A percentile compares a stretch with the other conserved stretches of the same genome.
These are phyloP conservation scores for Cladosporium sp. DNA, from an alignment of 2,329 filamentous ascomycete genomes.

Conservation along the genomic window DNA sequence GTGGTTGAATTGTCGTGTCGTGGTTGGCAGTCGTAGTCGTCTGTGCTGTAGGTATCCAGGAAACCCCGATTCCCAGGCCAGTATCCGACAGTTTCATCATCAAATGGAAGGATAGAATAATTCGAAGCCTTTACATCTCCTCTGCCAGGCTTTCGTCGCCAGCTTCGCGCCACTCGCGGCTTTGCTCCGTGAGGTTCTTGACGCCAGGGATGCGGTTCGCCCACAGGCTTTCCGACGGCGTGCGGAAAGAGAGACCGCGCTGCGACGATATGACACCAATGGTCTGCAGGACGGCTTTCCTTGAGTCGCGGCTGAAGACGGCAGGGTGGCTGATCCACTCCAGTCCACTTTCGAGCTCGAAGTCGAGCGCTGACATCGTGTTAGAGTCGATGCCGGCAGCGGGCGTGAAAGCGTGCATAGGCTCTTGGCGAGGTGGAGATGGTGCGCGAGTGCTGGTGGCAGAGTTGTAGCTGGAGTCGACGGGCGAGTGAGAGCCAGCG, in stretches of 20 bases:
- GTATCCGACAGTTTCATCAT: background rate
- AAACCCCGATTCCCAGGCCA: background rate
- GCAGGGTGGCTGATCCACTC: slow-evolving; percentile 98
- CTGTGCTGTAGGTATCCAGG: slow-evolving; percentile 1
- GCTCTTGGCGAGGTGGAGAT: slow-evolving; percentile 35
- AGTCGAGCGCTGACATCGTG: slow-evolving; percentile 81
- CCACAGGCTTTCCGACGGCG: slow-evolving; percentile 85
- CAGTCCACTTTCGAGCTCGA: slow-evolving; percentile 81
- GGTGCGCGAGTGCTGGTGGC: slow-evolving; percentile 30
- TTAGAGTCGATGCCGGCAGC: slow-evolving; percentile 74
- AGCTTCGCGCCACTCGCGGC: slow-evolving; percentile 87
- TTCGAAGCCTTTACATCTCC: slow-evolving; percentile 12
- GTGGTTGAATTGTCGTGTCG: background rate
- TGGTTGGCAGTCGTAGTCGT: background rate
- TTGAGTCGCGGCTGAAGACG: slow-evolving; percentile 86
- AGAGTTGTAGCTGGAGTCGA: slow-evolving; percentile 18
- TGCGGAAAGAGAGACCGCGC: slow-evolving; percentile 87
- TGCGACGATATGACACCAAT: slow-evolving; percentile 97
- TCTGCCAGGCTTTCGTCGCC: slow-evolving; percentile 45
- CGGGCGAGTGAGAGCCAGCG: slow-evolving; percentile 15
- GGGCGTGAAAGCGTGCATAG: slow-evolving; percentile 50
- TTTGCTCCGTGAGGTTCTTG: slow-evolving; percentile 74
- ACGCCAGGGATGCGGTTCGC: slow-evolving; percentile 77
- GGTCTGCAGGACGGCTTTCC: slow-evolving; percentile 92
- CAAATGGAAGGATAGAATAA: background rate